These are phyloP conservation scores for Mucor circinelloides DNA, from an alignment of 371 early-diverging fungal species.

Conservation along the genomic window DNA sequence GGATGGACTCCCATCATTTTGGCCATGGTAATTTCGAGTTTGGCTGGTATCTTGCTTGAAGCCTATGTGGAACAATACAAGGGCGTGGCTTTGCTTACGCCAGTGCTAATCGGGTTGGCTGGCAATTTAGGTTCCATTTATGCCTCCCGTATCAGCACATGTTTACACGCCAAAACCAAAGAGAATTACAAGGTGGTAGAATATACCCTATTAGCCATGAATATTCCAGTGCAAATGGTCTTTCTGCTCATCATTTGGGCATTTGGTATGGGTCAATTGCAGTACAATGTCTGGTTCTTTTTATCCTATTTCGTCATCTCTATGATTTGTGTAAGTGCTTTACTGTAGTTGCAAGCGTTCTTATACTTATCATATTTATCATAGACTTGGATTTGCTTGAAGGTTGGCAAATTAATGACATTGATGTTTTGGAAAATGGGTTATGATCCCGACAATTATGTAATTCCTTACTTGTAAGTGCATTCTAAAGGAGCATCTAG, in stretches of 20 bases:
- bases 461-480: slow-evolving; percentile 74
- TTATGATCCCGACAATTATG: slow-evolving; percentile 84
- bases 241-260: slow-evolving; percentile 64
- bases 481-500: no score
- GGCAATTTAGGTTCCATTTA: slow-evolving; percentile 87
- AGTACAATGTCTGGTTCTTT: slow-evolving; percentile 46
- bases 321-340: slow-evolving; percentile 43
- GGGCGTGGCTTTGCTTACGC: slow-evolving; percentile 78
- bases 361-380: not conserved
- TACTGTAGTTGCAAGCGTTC: not conserved
- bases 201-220: slow-evolving; percentile 65
- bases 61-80: slow-evolving; percentile 69
- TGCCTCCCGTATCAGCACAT: slow-evolving; percentile 80
- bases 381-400: slow-evolving; percentile 46
- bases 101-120: slow-evolving; percentile 75
- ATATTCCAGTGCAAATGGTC: slow-evolving; percentile 71
- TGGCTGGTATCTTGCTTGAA: slow-evolving; percentile 82
- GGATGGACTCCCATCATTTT: slow-evolving; percentile 81
- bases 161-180: slow-evolving; percentile 62
- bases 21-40: slow-evolving; percentile 76
- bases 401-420: slow-evolving; percentile 59
- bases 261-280: slow-evolving; percentile 56
- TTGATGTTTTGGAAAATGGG: slow-evolving; percentile 64
- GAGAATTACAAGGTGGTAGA: slow-evolving; percentile 61
- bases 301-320: slow-evolving; percentile 42